Conservation (phyloP, 305 asterid species). For the Solanum hybrid region DNA sequence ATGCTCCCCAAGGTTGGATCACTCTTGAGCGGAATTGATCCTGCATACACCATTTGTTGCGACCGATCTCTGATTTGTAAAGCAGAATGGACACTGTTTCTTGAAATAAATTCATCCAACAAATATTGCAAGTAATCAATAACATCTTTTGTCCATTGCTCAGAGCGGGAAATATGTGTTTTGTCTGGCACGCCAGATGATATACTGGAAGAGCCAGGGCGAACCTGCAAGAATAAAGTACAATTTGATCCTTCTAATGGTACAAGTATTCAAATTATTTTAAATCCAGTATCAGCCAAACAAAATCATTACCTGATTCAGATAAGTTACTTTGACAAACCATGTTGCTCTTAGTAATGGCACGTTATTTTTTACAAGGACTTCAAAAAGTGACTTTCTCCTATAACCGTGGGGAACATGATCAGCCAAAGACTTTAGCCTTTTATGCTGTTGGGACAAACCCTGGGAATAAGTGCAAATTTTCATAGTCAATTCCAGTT, state of each 20-base stretch:
- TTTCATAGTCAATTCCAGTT: not conserved
- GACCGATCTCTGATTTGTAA: conserved; percentile 58
- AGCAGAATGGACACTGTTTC: conserved; percentile 56
- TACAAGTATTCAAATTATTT: conserved; percentile 9
- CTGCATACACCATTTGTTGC: conserved; percentile 54
- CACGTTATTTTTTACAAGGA: conserved; percentile 77
- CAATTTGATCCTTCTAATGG: conserved; percentile 18
- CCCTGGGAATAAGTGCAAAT: conserved; percentile 44
- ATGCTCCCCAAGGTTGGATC: conserved; percentile 37
- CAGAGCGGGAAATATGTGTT: conserved; percentile 71
- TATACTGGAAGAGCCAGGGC: conserved; percentile 57
- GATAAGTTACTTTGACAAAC: conserved; percentile 94
- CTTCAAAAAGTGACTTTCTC: conserved; percentile 76
- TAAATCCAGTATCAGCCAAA: not conserved
- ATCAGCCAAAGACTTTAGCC: conserved; percentile 84
- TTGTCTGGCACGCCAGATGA: conserved; percentile 72
- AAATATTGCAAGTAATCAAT: conserved; percentile 85
- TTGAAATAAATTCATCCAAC: conserved; percentile 73
- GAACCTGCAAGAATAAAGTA: conserved; percentile 57
- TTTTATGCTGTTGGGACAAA: conserved; percentile 83
- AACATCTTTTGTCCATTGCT: conserved; percentile 97
- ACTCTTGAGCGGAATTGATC: conserved; percentile 52
- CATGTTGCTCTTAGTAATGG: conserved; percentile 92
- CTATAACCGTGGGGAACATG: conserved; percentile 95
- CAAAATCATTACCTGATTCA: conserved; percentile 75